phyloP scores from a whole-genome alignment of 164 flowering plant species.

The Aristolochia californica region DNA sequence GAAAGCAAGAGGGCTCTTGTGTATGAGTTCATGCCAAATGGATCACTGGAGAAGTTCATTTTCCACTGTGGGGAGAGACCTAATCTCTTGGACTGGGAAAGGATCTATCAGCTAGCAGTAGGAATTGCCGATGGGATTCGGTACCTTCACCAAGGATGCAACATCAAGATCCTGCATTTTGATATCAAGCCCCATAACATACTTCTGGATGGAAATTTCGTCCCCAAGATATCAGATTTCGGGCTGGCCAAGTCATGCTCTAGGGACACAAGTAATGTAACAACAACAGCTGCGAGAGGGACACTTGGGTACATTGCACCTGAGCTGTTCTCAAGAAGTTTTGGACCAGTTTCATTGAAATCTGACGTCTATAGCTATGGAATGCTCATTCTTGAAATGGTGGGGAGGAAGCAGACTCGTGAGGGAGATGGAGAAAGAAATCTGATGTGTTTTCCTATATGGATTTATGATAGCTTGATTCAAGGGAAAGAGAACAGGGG shows the following conservation, averaged over 20 bases:
- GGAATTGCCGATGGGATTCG: constrained; percentile 5
- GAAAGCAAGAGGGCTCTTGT: constrained; percentile 1
- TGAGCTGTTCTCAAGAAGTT: constrained; percentile 1
- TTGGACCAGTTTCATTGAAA: constrained; percentile 1
- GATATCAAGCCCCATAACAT: constrained; percentile 9
- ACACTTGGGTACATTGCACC: constrained; percentile 8
- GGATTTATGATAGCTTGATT: constrained; percentile 1
- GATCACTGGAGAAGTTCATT: constrained; percentile 9
- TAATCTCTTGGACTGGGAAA: neutral
- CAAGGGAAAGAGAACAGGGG: neutral
- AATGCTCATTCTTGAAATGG: constrained; percentile 3
- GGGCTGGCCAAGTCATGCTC: constrained; percentile 6
- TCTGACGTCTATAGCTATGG: constrained; percentile 8
- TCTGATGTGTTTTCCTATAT: neutral
- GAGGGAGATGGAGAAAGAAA: neutral
- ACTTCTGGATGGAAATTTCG: constrained; percentile 4
- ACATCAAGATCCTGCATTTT: constrained; percentile 3
- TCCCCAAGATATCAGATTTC: constrained; percentile 8
- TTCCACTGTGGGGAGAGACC: neutral
- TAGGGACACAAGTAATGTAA: neutral
- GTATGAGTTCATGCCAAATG: constrained; percentile 9
- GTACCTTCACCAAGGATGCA: constrained; percentile 7
- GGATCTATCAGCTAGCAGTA: neutral
- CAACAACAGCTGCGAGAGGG: neutral
- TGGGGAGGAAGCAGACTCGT: neutral